Base-by-base conservation (phyloP, 2,329 filamentous ascomycete genomes). In the Colletotrichum scovillei region DNA sequence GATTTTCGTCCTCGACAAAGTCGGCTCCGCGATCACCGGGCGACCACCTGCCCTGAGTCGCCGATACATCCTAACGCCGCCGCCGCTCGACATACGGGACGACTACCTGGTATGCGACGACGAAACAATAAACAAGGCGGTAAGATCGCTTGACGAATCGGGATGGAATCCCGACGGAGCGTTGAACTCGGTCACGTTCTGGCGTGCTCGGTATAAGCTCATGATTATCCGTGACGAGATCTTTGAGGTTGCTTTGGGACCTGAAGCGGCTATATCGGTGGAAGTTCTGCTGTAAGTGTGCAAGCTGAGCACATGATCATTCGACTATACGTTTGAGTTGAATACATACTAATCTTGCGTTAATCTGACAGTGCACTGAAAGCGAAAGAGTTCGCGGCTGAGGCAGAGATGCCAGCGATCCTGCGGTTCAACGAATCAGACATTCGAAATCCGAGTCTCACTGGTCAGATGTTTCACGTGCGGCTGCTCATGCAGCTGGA, bases 181-280 rank as follows among this genome's bases (percentile, higher is more conserved):
- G 0, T 76, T 89, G 0, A 81, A 85, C 24, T 77, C 85, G 0
- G 81, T 83, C 0, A 90, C 88, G 0, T 83, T 86, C 67, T 76
- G 82, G 0, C 82, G 89, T 30, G 84, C 87, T 0, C 85, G 86
- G 57, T 82, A 83, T 1, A 82, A 85, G 12, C 83, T 91, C 46
- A 85, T 86, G 2, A 77, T 83, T 0, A 83, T 92, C 8, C 83
- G 88, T 2, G 90, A 92, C 73, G 89, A 92, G 60, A 86, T 92
- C 5, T 82, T 92, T 5, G 88, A 91, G 74, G 82, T 91, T 26
- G 88, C 89, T 0, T 79, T 91, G 0, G 86, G 86, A 4, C 76
- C n/a, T 12, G 59, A 80, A 3, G 78, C 78, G 68, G 78, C 79
- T 7, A 82, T 85, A 0, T 69, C 70, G n/a, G 14, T 22, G 8